These are phyloP conservation scores for Epichloe coenophiala DNA, from an alignment of 2,329 filamentous ascomycete species.

Conservation along the genomic window DNA sequence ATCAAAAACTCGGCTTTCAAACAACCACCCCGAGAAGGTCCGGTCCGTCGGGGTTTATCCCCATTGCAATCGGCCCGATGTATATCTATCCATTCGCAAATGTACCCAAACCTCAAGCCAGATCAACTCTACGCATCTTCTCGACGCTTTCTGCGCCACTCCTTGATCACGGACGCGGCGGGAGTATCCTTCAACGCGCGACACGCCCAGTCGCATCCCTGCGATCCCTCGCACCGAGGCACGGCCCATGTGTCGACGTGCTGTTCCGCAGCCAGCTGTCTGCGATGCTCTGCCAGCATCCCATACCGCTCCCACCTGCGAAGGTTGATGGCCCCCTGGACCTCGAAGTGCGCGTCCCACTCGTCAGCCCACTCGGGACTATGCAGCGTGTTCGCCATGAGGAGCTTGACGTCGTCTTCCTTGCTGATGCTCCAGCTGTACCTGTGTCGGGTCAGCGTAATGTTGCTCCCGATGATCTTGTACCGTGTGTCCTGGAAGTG, in stretches of 20 bases:
- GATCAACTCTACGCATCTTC: background rate
- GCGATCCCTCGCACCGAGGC: background rate
- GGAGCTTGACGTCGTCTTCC: conserved; percentile 9
- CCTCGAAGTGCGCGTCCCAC: conserved; percentile 14
- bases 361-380: conserved; percentile 9
- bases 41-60: too few relatives aligned
- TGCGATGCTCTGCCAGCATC: conserved; percentile 11
- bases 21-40: too few relatives aligned
- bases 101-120: too few relatives aligned
- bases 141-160: background rate
- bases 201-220: conserved; percentile 8
- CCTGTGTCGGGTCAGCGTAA: conserved; percentile 7
- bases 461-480: conserved; percentile 8
- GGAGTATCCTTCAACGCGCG: background rate
- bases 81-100: too few relatives aligned
- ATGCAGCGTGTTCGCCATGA: conserved; percentile 11
- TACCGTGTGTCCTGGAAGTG: conserved; percentile 4
- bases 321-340: conserved; percentile 9
- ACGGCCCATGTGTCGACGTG: conserved; percentile 1
- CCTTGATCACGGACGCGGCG: background rate
- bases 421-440: conserved; percentile 8
- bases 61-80: too few relatives aligned
- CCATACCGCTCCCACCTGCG: conserved; percentile 15
- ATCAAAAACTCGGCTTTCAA: too few relatives aligned
- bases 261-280: conserved; percentile 4